Base-by-base conservation (phyloP, 2,329 filamentous ascomycete species). In the Sclerotiophoma versabilis region DNA sequence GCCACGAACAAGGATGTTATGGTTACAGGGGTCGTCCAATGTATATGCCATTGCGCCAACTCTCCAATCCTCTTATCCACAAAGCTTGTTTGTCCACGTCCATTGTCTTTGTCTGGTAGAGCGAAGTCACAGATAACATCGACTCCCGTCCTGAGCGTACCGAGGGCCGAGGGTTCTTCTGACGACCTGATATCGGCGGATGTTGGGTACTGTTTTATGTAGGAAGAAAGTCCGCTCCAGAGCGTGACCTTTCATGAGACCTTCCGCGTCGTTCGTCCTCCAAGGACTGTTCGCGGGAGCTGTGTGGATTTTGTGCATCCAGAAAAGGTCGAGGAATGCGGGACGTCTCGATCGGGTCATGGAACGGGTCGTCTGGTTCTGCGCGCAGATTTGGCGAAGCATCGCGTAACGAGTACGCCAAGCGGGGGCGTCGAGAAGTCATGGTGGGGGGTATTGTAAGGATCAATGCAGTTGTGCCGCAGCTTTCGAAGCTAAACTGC, bases 41-140 rank as follows among this genome's bases (percentile, higher is more conserved):
- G 70, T 39, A 75, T 56, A 19, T 69, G 60, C 72, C 71, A 75
- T 53, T 70, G 55, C n/a, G 70, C 73, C 9, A 73, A 42, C 43
- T 73, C 70, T 15, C 72, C 67, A 11, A 71, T 63, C 44, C 72
- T 64, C 39, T 65, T 54, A 20, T 74, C 68, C 8, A 72, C 64
- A 75, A 48, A 30, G 63, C 68, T 51, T 75, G 71, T 7, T 70
- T 67, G 23, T 68, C 66, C 5, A 65, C 64, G 50, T 75, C 72
- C 33, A 57, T 47, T 2, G 63, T 64, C 53, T 71, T 73, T 37
- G 62, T 62, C 9, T 64, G 60, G 25, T 60, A 66, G 2, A 71
- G 41, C 17, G 65, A 64, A n/a, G 58, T 58, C 22, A 65, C 14
- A 4, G 68, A 66, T 32, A 65, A 62, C 20, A 63, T 53, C 4